These are phyloP conservation scores for Cercospora sp. DNA, from an alignment of 2,329 filamentous ascomycete species.

Conservation along the genomic window DNA sequence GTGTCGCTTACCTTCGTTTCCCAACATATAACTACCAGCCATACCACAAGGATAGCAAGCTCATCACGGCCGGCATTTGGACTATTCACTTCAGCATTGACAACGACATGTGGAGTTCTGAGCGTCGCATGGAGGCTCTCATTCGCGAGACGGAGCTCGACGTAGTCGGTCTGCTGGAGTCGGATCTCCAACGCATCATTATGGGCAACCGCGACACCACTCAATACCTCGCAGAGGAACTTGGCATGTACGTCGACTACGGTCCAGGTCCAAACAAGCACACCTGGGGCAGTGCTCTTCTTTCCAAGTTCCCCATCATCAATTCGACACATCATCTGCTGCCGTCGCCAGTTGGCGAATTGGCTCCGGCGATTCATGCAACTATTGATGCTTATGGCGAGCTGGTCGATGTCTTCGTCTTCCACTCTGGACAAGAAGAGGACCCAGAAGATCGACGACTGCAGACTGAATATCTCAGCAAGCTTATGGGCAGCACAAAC, in stretches of 20 bases:
- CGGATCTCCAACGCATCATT: constrained; percentile 93
- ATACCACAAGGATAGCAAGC: constrained; percentile 82
- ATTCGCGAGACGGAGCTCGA: constrained; percentile 87
- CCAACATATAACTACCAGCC: constrained; percentile 88
- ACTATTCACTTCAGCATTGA: constrained; percentile 97
- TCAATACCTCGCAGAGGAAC: constrained; percentile 89
- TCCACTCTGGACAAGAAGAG: constrained; percentile 98
- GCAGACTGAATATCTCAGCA: constrained; percentile 81
- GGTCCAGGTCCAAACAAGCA: constrained; percentile 98
- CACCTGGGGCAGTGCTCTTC: constrained; percentile 89
- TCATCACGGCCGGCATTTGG: constrained; percentile 95
- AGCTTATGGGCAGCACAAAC: constrained; percentile 79
- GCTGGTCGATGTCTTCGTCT: constrained; percentile 90
- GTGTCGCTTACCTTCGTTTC: constrained; percentile 84
- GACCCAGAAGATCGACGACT: constrained; percentile 87
- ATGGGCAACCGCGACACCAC: constrained; percentile 98
- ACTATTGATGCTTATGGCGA: constrained; percentile 91
- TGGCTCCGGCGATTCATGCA: constrained; percentile 95
- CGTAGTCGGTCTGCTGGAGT: constrained; percentile 90
- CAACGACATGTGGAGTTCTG: constrained; percentile 98
- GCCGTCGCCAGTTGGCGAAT: constrained; percentile 88
- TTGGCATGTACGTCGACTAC: constrained; percentile 98
- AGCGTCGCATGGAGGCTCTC: constrained; percentile 78
- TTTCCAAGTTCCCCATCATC: constrained; percentile 96
- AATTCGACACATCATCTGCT: constrained; percentile 96